Evolutionary conservation across 1,284 basidiomycete species (phyloP), one percentile per base, ranked within the genome.

Genomic region (Cryptococcus sp.): DNA sequence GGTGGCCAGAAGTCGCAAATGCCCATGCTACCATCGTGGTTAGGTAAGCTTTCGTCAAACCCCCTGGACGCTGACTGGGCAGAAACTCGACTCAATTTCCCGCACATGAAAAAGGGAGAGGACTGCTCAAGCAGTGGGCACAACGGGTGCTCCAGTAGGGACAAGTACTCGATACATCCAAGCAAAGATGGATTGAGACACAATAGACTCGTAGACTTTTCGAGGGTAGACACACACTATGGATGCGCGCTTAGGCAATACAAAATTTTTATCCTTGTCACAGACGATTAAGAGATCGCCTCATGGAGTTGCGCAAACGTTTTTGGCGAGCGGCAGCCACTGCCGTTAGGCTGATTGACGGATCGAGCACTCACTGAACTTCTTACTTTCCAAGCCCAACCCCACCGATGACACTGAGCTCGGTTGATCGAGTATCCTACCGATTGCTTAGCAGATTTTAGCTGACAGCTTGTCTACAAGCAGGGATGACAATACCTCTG

Each of bases 11-110:
- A 23, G 63, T 71, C 8, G 39, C 61, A 15, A 78, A 76, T 60
- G 64, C 72, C 26, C 76, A 78, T 62, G 69, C 74, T 3, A 68
- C 73, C 23, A 68, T 68, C 13, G 57, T 75, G 17, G 75, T 75
- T 19, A 64, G 76, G 74, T 76, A 49, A 57, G 72, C 66, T 2
- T 5, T 6, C 19, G 15, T 3, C 15, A 43, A 37, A 47, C 2
- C 26, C 22, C 11, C 37, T 16, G 45, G 41, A 13, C 38, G 34
- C 34, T 41, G 22, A 37, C 50, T 54, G 56, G 20, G 17, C 7
- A 17, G 46, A 74, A 73, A 78, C 53, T 66, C 70, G 2, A 47
- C 46, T 10, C 57, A 61, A 26, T 72, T 70, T 43, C 68, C 76
- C 7, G 60, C 61, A 0, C 76, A 78, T 54, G 67, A 72, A 47